Percentiles rank a stretch among this genome's conserved stretches.
Conservation (phyloP, 768 basidiomycete genomes). For the Auriculariales sp. region DNA sequence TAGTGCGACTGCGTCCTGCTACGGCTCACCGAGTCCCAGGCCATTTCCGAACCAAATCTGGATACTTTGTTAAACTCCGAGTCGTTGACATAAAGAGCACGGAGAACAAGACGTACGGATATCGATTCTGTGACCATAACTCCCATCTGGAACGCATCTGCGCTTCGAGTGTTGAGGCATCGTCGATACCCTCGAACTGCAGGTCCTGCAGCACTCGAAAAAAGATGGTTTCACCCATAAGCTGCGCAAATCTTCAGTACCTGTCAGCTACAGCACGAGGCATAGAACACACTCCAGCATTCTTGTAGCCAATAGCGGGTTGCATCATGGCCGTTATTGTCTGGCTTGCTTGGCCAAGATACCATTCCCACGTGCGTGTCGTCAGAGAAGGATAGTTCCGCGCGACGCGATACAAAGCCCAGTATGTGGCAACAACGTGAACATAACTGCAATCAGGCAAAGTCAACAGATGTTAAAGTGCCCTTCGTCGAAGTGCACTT, state of each 20-base stretch:
- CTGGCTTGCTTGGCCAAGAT: constrained; percentile 36
- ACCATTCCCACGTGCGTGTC: constrained; percentile 42
- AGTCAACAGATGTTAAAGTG: too few species aligned
- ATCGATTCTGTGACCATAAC: constrained; percentile 33
- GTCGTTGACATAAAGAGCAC: neutral
- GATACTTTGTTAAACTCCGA: neutral
- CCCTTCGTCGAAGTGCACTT: too few species aligned
- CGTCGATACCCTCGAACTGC: constrained; percentile 33
- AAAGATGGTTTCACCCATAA: constrained; percentile 45
- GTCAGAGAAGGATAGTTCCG: constrained; percentile 41
- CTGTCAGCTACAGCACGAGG: constrained; percentile 29
- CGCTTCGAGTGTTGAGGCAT: constrained; percentile 31
- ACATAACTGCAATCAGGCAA: too few species aligned
- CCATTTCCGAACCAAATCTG: constrained; percentile 46
- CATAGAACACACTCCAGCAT: too few species aligned
- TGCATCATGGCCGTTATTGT: too few species aligned
- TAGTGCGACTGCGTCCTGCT: too few species aligned
- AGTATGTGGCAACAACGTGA: constrained; percentile 26
- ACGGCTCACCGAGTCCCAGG: constrained; percentile 34
- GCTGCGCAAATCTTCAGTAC: constrained; percentile 29
- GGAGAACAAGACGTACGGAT: constrained; percentile 24
- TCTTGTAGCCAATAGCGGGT: too few species aligned
- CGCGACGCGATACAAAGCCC: constrained; percentile 41
- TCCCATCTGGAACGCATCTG: constrained; percentile 32
- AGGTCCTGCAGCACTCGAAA: constrained; percentile 33